phyloP scores from a whole-genome alignment of 345 rosid genomes.

The Brassica juncea region DNA sequence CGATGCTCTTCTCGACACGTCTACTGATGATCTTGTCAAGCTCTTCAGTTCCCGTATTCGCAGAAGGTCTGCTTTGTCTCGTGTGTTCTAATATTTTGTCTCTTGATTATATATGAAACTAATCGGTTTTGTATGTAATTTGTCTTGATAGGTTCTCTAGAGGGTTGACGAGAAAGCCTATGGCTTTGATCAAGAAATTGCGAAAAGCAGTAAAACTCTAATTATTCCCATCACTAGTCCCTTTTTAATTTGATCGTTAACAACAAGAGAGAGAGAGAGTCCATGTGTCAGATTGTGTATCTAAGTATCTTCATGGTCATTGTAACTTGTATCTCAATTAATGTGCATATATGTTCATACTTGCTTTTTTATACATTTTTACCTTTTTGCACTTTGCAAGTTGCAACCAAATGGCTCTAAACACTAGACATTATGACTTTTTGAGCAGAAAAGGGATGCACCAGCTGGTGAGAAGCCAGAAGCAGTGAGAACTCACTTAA shows the following conservation, averaged over 20 bases:
- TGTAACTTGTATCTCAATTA: too few relatives aligned
- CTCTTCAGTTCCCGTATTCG: conserved; percentile 64
- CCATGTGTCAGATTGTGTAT: background rate
- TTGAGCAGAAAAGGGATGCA: conserved; percentile 61
- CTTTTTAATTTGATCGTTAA: background rate
- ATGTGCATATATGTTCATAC: background rate
- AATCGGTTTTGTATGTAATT: background rate
- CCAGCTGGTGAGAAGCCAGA: conserved; percentile 81
- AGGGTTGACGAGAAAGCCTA: conserved; percentile 65
- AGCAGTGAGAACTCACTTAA: conserved; percentile 66
- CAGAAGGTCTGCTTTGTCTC: conserved; percentile 46
- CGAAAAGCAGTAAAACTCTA: conserved; percentile 52
- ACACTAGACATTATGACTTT: background rate
- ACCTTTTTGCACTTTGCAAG: background rate
- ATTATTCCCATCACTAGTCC: background rate
- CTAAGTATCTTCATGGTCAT: background rate
- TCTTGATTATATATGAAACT: background rate
- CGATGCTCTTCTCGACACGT: conserved; percentile 48
- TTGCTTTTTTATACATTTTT: background rate
- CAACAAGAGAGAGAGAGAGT: background rate
- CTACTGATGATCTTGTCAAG: conserved; percentile 64
- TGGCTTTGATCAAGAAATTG: conserved; percentile 66
- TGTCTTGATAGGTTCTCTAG: conserved; percentile 57
- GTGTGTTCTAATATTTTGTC: background rate
- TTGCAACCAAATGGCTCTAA: background rate